A percentile compares a stretch with the other conserved stretches of the same genome.
phyloP scores from a whole-genome alignment of 768 basidiomycete genomes.

The Boletales sp. region DNA sequence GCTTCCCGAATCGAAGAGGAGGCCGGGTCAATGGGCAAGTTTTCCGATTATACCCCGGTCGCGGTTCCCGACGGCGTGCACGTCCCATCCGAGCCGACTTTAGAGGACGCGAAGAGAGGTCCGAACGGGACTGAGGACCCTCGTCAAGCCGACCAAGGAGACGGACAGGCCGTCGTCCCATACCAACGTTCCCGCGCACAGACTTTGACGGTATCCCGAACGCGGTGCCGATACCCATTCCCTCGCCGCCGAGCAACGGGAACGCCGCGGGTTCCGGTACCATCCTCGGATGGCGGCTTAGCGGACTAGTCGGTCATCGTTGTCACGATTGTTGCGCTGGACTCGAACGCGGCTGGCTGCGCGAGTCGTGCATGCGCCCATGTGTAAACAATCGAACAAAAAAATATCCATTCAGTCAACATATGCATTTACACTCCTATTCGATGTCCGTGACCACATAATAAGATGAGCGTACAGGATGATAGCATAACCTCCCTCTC shows the following conservation, averaged over 20 bases:
- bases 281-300: conserved; percentile 44
- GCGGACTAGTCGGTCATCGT: conserved; percentile 32
- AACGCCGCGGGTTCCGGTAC: conserved; percentile 35
- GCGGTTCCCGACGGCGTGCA: not conserved
- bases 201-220: not conserved
- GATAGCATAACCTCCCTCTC: no score
- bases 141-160: conserved; percentile 2
- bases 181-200: conserved; percentile 2
- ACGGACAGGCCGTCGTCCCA: conserved; percentile 2
- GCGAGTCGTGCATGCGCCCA: no score
- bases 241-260: not conserved
- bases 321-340: conserved; percentile 32
- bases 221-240: conserved; percentile 9
- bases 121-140: not conserved
- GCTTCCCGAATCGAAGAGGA: conserved; percentile 29
- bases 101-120: no score
- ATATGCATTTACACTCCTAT: no score
- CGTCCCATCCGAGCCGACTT: no score
- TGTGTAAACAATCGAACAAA: no score
- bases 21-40: conserved; percentile 45
- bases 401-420: no score
- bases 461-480: no score
- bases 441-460: no score
- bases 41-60: conserved; percentile 26
- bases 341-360: conserved; percentile 45